Evolutionary conservation across 2,329 filamentous ascomycete species (phyloP), one percentile per base, ranked within the genome.

Genomic region (Scedosporium aurantiacum): DNA sequence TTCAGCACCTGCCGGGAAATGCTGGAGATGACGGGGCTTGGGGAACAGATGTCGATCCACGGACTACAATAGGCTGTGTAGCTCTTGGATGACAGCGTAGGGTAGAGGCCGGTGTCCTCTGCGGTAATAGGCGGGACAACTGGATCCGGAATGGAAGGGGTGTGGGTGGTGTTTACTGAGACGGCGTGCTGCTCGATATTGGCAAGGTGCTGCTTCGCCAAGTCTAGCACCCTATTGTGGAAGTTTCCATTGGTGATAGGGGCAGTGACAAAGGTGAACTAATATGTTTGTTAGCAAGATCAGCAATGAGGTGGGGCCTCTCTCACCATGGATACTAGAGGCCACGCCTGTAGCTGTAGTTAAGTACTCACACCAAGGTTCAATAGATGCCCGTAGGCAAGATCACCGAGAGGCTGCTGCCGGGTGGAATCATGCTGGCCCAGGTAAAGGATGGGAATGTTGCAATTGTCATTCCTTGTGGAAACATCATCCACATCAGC

Each of bases 1-100:
- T 91, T 91, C 65, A 99, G 79, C 5, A 96, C 89, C 74, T 97
- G 93, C 54, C 90, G 85, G 41, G 93, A 97, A 63, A 97, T 82
- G 71, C 89, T 90, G 6, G 91, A 86, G 64, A 97, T 86, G 64
- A 93, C 74, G 5, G 91, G 89, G 71, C 97, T 88, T 1, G 85
- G 76, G 2, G 92, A 96, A 68, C 87, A 88, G 12, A 97, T 77
- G 70, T 97, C 92, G 66, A 96, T 93, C 93, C 93, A 97, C 5
- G 90, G 83, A 72, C 91, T 96, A n/a, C 85, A 85, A 62, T 88
- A 87, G 14, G 86, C 90, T 57, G 95, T 82, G 63, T 94, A 79
- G 60, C 91, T 89, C 65, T 85, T 85, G 63, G 91, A 84, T 64
- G 82, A 81, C 14, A 83, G 80, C 62, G 82, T 82, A 4, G 89